Evolutionary conservation across 2,329 filamentous ascomycete species (phyloP).

Genomic region (Didymosphaeria variabile): DNA sequence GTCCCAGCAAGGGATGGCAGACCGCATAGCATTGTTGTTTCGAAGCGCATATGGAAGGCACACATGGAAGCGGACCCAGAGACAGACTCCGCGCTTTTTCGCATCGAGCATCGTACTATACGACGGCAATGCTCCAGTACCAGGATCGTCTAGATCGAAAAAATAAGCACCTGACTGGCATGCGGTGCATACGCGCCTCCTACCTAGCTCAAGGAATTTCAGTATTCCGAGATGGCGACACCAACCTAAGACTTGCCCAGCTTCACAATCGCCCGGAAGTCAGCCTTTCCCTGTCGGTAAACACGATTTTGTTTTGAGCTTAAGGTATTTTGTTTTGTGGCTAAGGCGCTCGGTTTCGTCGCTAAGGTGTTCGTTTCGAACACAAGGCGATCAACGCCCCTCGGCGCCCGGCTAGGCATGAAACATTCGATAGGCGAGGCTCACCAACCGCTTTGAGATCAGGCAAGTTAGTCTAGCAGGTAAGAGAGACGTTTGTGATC

Average conservation of each 20-base stretch:
- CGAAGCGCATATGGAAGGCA: neutral
- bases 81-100: neutral
- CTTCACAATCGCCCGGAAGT: neutral
- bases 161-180: neutral
- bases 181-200: neutral
- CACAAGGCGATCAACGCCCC: neutral
- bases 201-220: neutral
- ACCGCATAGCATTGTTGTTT: neutral
- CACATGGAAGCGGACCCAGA: neutral
- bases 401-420: constrained; percentile 1
- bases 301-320: neutral
- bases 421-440: neutral
- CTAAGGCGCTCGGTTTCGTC: constrained; percentile 2
- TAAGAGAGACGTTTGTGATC: constrained; percentile 19
- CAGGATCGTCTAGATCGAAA: neutral
- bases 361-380: constrained; percentile 4
- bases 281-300: neutral
- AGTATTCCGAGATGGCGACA: neutral
- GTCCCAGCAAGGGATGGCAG: neutral
- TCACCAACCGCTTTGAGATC: neutral
- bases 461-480: neutral
- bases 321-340: constrained; percentile 1
- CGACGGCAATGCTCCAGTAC: neutral
- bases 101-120: neutral
- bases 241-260: neutral